phyloP scores from a whole-genome alignment of 352 stramenopile genomes.

The Pythium vanterpoolii region DNA sequence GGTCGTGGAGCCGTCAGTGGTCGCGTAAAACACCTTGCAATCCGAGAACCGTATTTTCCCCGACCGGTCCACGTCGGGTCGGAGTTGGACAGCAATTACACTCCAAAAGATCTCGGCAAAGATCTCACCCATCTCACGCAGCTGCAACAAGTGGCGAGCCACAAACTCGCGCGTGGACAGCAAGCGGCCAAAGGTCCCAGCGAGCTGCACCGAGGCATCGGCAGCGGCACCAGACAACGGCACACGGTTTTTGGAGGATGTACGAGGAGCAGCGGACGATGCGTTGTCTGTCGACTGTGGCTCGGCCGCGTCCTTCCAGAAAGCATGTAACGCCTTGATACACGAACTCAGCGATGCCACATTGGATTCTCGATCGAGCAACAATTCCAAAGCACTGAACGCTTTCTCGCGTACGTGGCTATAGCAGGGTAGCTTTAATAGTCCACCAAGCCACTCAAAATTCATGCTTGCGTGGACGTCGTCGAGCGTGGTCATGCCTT shows the following conservation, averaged over 20 bases:
- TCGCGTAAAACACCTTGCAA: constrained; percentile 81
- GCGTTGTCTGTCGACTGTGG: neutral
- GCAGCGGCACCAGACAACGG: constrained; percentile 23
- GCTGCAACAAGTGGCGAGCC: constrained; percentile 51
- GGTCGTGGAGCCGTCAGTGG: constrained; percentile 46
- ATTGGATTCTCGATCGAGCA: constrained; percentile 72
- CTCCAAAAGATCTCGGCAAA: constrained; percentile 70
- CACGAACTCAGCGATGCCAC: constrained; percentile 62
- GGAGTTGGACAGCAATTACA: constrained; percentile 62
- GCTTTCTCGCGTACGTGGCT: constrained; percentile 46
- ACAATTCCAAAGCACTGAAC: constrained; percentile 59
- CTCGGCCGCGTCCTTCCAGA: constrained; percentile 43
- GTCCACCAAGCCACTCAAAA: constrained; percentile 67
- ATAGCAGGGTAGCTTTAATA: constrained; percentile 71
- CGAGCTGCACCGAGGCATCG: constrained; percentile 58
- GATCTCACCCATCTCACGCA: constrained; percentile 54
- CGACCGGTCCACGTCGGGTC: constrained; percentile 42
- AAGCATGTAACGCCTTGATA: constrained; percentile 61
- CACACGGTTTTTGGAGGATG: constrained; percentile 2
- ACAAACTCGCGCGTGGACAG: constrained; percentile 68
- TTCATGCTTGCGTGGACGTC: constrained; percentile 30
- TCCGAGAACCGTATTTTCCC: constrained; percentile 62
- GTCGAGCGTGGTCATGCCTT: constrained; percentile 26
- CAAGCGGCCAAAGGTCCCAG: constrained; percentile 62
- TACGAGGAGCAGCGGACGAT: neutral